Evolutionary conservation across 2,329 filamentous ascomycete species (phyloP).

Genomic region (Thielaviopsis musarum): DNA sequence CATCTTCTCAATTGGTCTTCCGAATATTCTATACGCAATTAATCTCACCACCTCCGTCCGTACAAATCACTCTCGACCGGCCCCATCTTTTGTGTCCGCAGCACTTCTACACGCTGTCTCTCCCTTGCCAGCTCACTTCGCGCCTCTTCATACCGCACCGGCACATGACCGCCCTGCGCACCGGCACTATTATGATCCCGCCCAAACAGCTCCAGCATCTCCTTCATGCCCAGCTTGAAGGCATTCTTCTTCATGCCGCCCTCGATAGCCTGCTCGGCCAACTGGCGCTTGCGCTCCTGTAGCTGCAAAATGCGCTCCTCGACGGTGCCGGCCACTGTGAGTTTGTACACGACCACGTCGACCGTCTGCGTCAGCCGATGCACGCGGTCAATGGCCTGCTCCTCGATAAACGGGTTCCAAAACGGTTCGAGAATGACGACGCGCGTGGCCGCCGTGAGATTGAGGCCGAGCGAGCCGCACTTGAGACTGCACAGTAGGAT

Average conservation of each 20-base stretch:
- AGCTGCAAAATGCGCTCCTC: constrained; percentile 90
- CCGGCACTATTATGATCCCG: constrained; percentile 20
- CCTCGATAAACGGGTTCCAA: constrained; percentile 99
- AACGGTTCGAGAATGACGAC: constrained; percentile 95
- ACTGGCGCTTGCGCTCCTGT: constrained; percentile 80
- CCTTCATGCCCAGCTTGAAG: constrained; percentile 77
- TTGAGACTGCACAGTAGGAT: constrained; percentile 86
- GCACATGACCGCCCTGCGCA: neutral
- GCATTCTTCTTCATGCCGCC: constrained; percentile 53
- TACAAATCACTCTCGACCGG: constrained; percentile 22
- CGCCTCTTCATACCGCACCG: constrained; percentile 4
- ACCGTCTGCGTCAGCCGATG: constrained; percentile 95
- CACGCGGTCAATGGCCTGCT: constrained; percentile 95
- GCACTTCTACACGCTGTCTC: constrained; percentile 19
- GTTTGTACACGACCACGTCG: constrained; percentile 87
- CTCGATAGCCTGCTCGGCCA: constrained; percentile 87
- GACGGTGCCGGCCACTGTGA: constrained; percentile 73
- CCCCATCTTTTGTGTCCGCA: constrained; percentile 6
- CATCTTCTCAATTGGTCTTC: neutral
- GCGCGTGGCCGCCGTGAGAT: constrained; percentile 80
- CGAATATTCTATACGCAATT: neutral
- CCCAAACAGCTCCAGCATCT: constrained; percentile 82
- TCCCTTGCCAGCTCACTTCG: constrained; percentile 12
- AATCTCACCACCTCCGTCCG: constrained; percentile 24
- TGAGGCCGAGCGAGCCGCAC: constrained; percentile 82